phyloP scores from a whole-genome alignment of 2,329 filamentous ascomycete species.

The Alternaria gaisen region DNA sequence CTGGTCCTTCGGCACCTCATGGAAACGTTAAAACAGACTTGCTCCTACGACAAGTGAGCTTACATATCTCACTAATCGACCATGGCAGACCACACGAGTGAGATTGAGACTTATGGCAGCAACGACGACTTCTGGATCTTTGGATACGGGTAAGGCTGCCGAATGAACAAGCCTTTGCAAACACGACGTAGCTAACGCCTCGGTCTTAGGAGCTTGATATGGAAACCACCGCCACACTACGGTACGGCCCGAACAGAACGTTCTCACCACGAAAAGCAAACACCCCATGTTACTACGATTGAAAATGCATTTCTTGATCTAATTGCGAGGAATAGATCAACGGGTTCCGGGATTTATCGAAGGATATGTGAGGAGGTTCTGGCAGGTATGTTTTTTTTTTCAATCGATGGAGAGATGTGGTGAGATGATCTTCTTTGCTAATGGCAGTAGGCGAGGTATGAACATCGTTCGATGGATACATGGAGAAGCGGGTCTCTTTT shows the following conservation, averaged over 20 bases:
- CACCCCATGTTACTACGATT: neutral
- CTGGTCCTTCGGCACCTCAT: neutral
- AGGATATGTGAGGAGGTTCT: conserved; percentile 94
- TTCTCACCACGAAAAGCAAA: conserved; percentile 2
- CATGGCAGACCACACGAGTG: conserved; percentile 40
- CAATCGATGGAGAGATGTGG: neutral
- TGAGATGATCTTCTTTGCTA: neutral
- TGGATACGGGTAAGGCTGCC: conserved; percentile 79
- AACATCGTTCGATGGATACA: neutral
- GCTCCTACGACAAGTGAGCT: neutral
- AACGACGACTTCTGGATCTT: conserved; percentile 89
- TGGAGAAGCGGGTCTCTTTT: neutral
- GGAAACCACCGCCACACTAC: conserved; percentile 96
- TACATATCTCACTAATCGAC: neutral
- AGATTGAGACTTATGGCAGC: conserved; percentile 45
- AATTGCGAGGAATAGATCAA: conserved; percentile 75
- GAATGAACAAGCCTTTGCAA: neutral
- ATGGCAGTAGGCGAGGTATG: conserved; percentile 45
- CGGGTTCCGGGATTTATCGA: conserved; percentile 89
- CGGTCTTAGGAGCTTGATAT: conserved; percentile 81
- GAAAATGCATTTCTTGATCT: neutral
- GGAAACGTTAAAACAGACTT: conserved; percentile 3
- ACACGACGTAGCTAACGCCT: neutral
- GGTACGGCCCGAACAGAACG: conserved; percentile 63
- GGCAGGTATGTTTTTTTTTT: conserved; percentile 77